Evolutionary conservation across 2,329 filamentous ascomycete genomes (phyloP), one percentile per base, ranked within the genome.

Genomic region (Apiospora saccharicola): DNA sequence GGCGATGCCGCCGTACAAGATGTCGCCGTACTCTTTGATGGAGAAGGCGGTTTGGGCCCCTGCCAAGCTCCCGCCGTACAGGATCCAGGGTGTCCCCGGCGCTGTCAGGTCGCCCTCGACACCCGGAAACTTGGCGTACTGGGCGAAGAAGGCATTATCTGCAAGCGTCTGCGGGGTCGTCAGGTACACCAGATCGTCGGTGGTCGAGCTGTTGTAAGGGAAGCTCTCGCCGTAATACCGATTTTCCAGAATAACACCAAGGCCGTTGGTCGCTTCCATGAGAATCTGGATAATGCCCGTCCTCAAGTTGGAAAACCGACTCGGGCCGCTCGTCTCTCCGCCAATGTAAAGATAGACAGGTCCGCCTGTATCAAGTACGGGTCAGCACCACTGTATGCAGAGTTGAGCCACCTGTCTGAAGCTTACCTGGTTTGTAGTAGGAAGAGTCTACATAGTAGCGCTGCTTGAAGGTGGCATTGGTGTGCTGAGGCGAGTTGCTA

Each of bases 181-280:
- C 73, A 88, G 77, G 74, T 85, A 88, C 14, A 82, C 79, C 73
- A 88, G 75, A 70, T 87, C 79, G 74, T 88, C 86, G 4, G 86
- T 87, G 1, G 84, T 85, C 46, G 83, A 85, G 22, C 81, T 82
- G 24, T 84, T 83, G 72, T 83, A 86, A 0, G 86, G 86, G 72
- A 81, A 88, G 73, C 85, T 87, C 41, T 84, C 71, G 37, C 86
- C 86, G 74, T 88, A 88, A 74, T 86, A 86, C 26, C 86, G 80
- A 71, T 88, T 87, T 75, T 88, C 86, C 3, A 88, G 80, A 72
- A 89, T 88, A 4, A 89, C 85, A 12, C 87, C 87, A 43, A 89
- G 78, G 3, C 87, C 87, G 75, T 86, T 84, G n/a, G 85, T 86
- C 6, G 83, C 85, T 76, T 88, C 77, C 85, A 88, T 88, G 64